phyloP scores from a whole-genome alignment of 2,329 filamentous ascomycete species.

The Cladophialophora chaetospira region DNA sequence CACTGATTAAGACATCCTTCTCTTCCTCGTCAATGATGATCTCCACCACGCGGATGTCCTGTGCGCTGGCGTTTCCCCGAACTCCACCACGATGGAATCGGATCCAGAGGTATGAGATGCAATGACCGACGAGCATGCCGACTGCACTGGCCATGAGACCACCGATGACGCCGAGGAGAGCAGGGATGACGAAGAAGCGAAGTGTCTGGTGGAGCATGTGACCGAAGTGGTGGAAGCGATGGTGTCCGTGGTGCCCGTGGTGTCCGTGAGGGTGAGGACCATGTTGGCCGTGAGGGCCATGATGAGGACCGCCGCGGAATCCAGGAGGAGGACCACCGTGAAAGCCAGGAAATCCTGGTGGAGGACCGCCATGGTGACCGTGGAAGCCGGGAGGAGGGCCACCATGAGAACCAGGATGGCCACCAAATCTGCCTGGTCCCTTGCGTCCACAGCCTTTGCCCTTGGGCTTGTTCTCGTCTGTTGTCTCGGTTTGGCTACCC shows the following conservation, averaged over 20 bases:
- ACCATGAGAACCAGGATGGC: neutral
- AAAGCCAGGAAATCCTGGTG: too few species aligned
- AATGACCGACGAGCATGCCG: conserved; percentile 52
- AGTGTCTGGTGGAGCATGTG: conserved; percentile 45
- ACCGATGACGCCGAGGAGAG: conserved; percentile 47
- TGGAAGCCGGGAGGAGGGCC: conserved; percentile 20
- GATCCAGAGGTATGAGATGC: conserved; percentile 49
- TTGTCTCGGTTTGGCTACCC: neutral
- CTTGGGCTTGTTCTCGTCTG: conserved; percentile 11
- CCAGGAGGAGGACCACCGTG: conserved; percentile 26
- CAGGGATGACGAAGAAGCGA: conserved; percentile 49
- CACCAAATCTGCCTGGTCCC: neutral
- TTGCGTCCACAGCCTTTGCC: conserved; percentile 21
- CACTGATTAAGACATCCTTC: conserved; percentile 44
- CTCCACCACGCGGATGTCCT: conserved; percentile 38
- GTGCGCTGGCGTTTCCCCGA: conserved; percentile 32
- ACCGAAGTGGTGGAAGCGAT: conserved; percentile 32
- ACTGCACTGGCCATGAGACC: conserved; percentile 49
- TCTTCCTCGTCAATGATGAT: conserved; percentile 36
- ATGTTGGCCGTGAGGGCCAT: conserved; percentile 24
- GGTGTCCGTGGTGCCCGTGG: conserved; percentile 38
- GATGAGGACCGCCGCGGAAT: conserved; percentile 19
- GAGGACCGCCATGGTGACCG: conserved; percentile 14
- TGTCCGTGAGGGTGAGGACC: conserved; percentile 33
- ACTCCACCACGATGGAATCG: conserved; percentile 38